Base-by-base conservation (phyloP, 495 filamentous ascomycete genomes). In the Cetradonia linearis region DNA sequence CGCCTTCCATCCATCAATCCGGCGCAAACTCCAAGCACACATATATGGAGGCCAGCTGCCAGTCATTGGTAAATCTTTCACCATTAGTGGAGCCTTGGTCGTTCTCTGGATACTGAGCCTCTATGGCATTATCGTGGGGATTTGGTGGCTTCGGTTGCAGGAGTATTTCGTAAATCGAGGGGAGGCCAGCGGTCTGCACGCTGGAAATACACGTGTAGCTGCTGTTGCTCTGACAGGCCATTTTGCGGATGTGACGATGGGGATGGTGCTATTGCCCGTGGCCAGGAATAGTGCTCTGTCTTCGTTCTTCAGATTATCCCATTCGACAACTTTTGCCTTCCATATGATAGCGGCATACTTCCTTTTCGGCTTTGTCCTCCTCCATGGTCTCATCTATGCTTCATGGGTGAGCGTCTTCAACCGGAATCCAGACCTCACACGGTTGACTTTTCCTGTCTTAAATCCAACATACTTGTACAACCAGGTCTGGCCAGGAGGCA, bases 151-250 rank as follows among this genome's bases (percentile, higher is more conserved):
- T 40, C 63, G 64, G 18, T 42, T 71, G 50, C 44, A 55, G 4
- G 56, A 62, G 18, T 71, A 71, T 40, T 70, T 70, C 47, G 53
- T 58, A 23, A 14, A 58, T 2, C 36, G 70, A 20, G 63, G 60
- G 13, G 20, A 48, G 13, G 56, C 44, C 28, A 65, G 67, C 36
- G 69, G 64, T 14, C 55, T 69, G 13, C 28, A 20, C 1, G 27
- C 47, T 40, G 69, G 65, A 13, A 63, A 61, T 9, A 56, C 49
- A 25, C 42, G 59, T 20, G 62, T 71, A n/a, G 70, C 69, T 33
- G 70, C 70, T 16, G 58, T 68, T 16, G 69, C 65, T 1, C 46
- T 71, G 53, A 71, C 70, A 46, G 70, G 70, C 13, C 70, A 71
- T 62, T 64, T 20, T 52, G 61, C 60, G 9, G 70, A 70, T 49